phyloP scores from a whole-genome alignment of 305 asterid genomes.

The Fraxinus paxiana region DNA sequence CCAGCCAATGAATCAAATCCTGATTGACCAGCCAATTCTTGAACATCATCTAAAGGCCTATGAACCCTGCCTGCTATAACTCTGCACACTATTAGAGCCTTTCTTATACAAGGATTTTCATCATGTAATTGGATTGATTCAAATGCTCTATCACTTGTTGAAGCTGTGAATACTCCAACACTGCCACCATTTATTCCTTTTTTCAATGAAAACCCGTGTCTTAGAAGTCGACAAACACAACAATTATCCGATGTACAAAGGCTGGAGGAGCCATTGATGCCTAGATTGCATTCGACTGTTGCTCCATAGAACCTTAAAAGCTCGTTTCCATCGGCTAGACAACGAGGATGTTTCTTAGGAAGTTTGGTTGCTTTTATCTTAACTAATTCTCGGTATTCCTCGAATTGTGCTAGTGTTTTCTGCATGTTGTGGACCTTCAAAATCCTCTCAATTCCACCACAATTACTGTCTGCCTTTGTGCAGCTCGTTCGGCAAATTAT shows the following conservation, averaged over 20 bases:
- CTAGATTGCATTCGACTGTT: conserved; percentile 58
- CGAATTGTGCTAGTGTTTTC: conserved; percentile 69
- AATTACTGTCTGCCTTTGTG: conserved; percentile 34
- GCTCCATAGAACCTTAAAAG: conserved; percentile 73
- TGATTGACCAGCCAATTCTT: conserved; percentile 60
- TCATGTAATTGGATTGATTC: conserved; percentile 41
- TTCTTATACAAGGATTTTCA: conserved; percentile 24
- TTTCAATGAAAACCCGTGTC: conserved; percentile 53
- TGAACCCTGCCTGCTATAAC: conserved; percentile 94
- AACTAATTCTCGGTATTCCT: conserved; percentile 75
- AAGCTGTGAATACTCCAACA: conserved; percentile 73
- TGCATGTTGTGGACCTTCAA: conserved; percentile 90
- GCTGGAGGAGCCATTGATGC: conserved; percentile 46
- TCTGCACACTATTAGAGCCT: conserved; percentile 79
- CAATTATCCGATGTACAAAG: conserved; percentile 60
- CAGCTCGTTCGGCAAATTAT: conserved; percentile 65
- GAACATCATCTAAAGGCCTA: conserved; percentile 64
- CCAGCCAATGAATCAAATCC: conserved; percentile 92
- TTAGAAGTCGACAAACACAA: conserved; percentile 57
- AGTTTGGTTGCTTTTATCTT: conserved; percentile 73
- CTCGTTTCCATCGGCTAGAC: conserved; percentile 90
- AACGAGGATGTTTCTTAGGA: conserved; percentile 74
- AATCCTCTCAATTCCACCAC: conserved; percentile 58
- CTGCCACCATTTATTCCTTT: conserved; percentile 37
- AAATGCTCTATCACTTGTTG: conserved; percentile 74